phyloP scores from a whole-genome alignment of 768 basidiomycete species.

The Suillus paluster region DNA sequence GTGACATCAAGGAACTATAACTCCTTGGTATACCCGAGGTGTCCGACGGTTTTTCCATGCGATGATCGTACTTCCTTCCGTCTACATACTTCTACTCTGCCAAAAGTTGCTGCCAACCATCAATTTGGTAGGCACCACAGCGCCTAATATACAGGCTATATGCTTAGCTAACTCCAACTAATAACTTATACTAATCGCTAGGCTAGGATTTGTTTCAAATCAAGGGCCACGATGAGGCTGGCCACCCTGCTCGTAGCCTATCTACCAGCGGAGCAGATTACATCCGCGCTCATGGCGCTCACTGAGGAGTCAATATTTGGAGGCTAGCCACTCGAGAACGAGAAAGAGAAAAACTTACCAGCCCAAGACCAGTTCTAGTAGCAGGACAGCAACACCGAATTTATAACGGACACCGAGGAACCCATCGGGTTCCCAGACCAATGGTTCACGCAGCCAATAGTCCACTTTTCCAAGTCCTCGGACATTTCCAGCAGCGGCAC shows the following conservation, averaged over 20 bases:
- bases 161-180: too few species aligned
- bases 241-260: not conserved
- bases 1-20: not conserved
- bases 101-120: too few species aligned
- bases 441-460: constrained; percentile 85
- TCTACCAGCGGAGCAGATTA: constrained; percentile 4
- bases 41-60: not conserved
- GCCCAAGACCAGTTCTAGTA: constrained; percentile 21
- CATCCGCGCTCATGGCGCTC: constrained; percentile 40
- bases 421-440: constrained; percentile 54
- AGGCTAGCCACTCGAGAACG: constrained; percentile 42
- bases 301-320: constrained; percentile 72
- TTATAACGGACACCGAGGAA: constrained; percentile 15
- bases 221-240: constrained; percentile 1
- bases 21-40: not conserved
- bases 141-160: not conserved
- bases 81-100: not conserved
- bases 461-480: constrained; percentile 67
- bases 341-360: constrained; percentile 21
- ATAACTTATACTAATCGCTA: too few species aligned
- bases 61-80: constrained; percentile 5
- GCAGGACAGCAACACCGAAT: constrained; percentile 22
- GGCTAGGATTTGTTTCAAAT: too few species aligned
- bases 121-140: not conserved
- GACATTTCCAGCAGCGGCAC: constrained; percentile 87